phyloP scores from a whole-genome alignment of 1,284 basidiomycete species.

The Ceraceosorus bombacis region DNA sequence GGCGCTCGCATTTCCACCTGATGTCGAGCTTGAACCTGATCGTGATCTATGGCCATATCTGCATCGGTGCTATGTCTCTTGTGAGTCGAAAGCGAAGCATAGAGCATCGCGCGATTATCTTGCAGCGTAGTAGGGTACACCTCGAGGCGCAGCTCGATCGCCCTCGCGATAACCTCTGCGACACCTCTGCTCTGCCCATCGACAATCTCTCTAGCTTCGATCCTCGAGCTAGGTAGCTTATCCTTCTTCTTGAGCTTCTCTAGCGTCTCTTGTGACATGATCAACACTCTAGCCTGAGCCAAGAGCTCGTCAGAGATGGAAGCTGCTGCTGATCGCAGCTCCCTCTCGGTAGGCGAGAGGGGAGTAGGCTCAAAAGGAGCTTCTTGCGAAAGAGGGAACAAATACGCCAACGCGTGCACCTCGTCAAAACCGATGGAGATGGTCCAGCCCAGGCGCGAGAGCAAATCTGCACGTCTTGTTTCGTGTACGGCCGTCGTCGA shows the following conservation, averaged over 20 bases:
- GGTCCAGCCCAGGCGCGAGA: constrained; percentile 31
- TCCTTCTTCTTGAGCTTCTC: constrained; percentile 60
- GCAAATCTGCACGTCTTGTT: constrained; percentile 13
- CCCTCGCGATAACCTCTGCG: constrained; percentile 21
- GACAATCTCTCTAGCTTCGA: constrained; percentile 51
- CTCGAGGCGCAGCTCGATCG: constrained; percentile 20
- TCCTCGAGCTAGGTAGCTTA: constrained; percentile 68
- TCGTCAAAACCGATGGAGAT: constrained; percentile 40
- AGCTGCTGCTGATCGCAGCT: constrained; percentile 40
- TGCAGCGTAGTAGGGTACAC: constrained; percentile 36
- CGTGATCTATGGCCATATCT: too few relatives aligned
- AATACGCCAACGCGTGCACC: constrained; percentile 33
- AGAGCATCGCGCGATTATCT: constrained; percentile 57
- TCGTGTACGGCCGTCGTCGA: not conserved
- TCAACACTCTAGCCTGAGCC: constrained; percentile 65
- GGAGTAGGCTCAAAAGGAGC: constrained; percentile 27
- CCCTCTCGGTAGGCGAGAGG: constrained; percentile 14
- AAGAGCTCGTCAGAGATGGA: constrained; percentile 61
- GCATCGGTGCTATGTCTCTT: not conserved
- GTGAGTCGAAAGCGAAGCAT: constrained; percentile 11
- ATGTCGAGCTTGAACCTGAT: too few relatives aligned
- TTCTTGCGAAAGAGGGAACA: constrained; percentile 26
- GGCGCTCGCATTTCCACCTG: too few relatives aligned
- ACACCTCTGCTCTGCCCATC: constrained; percentile 9
- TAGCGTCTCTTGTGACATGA: constrained; percentile 61